Evolutionary conservation across 805 yeast species (phyloP), one percentile per base, ranked within the genome.

Genomic region (Candida loeiensis): DNA sequence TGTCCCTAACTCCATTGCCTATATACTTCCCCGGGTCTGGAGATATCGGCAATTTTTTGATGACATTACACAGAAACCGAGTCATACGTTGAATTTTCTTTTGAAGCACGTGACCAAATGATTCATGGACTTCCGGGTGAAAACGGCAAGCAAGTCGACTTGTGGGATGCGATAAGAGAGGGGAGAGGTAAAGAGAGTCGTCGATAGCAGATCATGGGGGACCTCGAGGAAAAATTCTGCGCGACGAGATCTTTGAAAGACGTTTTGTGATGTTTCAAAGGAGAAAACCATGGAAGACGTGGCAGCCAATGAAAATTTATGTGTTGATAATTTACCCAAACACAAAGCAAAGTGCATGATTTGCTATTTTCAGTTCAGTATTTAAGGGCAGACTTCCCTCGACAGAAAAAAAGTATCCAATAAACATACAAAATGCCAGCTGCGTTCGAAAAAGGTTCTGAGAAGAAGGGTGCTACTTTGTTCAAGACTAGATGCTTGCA

Each of bases 401-500:
- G 15, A 5, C n/a, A n/a, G 13, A 32, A 33, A 33, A 33, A 27
- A 27, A 27, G 17, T 11, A 27, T 33, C n/a, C 26, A n/a, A 35
- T n/a, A 21, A 25, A 20, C 37, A 26, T n/a, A n/a, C 25, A 34
- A 69, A 21, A 69, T 69, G 74, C 74, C 74, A 58, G 74, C 74
- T 54, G 49, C 50, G 47, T 48, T 26, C 33, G 73, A 69, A 59
- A 59, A 64, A 53, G 74, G 74, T 46, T 55, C 61, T 46, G 73
- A 69, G 56, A 67, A 66, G 59, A 93, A 93, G 77, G 99, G 99
- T 79, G 98, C 98, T 55, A 87, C 87, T 64, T 78, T 93, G 54
- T 93, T 93, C 84, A 93, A 93, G 77, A 93, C 98, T 53, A 89
- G 99, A 83, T 93, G 99, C 74, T 77, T 89, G 57, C 98, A 93